Evolutionary conservation across 495 filamentous ascomycete genomes (phyloP).

Genomic region (Podospora comata): DNA sequence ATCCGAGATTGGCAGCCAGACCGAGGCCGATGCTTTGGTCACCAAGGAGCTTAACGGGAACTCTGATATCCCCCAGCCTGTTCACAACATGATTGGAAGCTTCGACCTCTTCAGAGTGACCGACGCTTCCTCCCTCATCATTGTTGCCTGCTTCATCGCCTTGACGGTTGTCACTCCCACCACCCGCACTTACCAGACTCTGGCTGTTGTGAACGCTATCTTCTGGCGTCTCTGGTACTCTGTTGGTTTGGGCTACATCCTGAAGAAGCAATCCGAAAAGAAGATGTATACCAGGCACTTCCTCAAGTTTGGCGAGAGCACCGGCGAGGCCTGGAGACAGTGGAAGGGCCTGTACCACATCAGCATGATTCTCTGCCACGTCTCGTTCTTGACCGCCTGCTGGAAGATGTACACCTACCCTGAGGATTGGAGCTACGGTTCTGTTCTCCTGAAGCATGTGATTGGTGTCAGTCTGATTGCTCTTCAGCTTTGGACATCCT

Average conservation of each 20-base stretch:
- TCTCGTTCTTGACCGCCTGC: slow-evolving; percentile 81
- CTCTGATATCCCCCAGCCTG: slow-evolving; percentile 51
- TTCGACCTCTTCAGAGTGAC: slow-evolving; percentile 82
- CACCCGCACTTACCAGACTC: slow-evolving; percentile 64
- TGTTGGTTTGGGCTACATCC: slow-evolving; percentile 78
- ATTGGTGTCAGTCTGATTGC: slow-evolving; percentile 75
- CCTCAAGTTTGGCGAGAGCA: slow-evolving; percentile 88
- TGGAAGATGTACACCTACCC: slow-evolving; percentile 96
- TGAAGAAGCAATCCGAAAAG: slow-evolving; percentile 79
- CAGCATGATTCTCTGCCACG: slow-evolving; percentile 83
- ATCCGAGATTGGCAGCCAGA: slow-evolving; percentile 39
- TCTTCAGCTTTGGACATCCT: slow-evolving; percentile 87
- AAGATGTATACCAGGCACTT: slow-evolving; percentile 97
- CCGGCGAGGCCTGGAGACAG: slow-evolving; percentile 90
- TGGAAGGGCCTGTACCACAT: slow-evolving; percentile 97
- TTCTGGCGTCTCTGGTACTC: slow-evolving; percentile 91
- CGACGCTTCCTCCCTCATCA: slow-evolving; percentile 73
- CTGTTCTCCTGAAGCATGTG: slow-evolving; percentile 81
- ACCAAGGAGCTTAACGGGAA: slow-evolving; percentile 4
- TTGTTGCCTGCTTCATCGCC: slow-evolving; percentile 67
- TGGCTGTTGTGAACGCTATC: slow-evolving; percentile 79
- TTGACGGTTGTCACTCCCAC: slow-evolving; percentile 74
- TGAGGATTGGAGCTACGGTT: slow-evolving; percentile 76
- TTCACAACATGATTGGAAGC: slow-evolving; percentile 84
- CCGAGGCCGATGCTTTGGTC: slow-evolving; percentile 19